A percentile compares a stretch with the other conserved stretches of the same genome.
Evolutionary conservation across 2,329 filamentous ascomycete species (phyloP).

Genomic region (Colletotrichum sp.): DNA sequence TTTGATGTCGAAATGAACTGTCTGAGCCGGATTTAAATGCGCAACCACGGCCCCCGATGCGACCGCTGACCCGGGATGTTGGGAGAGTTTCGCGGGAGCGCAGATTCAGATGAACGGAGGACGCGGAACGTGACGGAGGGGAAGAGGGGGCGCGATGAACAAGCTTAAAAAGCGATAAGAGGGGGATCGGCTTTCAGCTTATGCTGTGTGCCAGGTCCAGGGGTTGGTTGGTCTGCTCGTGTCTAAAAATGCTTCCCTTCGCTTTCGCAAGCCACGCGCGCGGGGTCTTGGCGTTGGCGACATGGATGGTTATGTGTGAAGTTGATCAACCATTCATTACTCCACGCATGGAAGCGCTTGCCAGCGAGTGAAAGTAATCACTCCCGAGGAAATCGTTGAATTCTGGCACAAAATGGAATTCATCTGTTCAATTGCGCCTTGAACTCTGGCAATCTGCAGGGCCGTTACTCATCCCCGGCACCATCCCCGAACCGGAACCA

Average conservation of each 20-base stretch:
- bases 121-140: background rate
- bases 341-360: background rate
- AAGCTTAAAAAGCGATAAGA: background rate
- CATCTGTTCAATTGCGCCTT: background rate
- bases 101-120: background rate
- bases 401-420: background rate
- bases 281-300: background rate
- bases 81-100: background rate
- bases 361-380: background rate
- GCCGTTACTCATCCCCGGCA: background rate
- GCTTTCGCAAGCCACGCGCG: background rate
- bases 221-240: background rate
- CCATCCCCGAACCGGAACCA: background rate
- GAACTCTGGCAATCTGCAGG: background rate
- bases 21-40: background rate
- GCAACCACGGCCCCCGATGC: accelerated
- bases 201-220: background rate
- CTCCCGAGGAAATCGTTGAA: background rate
- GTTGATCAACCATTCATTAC: background rate
- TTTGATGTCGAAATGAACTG: accelerated
- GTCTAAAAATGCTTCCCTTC: background rate
- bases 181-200: background rate
- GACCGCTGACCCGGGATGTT: background rate
- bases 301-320: background rate
- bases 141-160: background rate